Evolutionary conservation across 371 early-diverging fungal genomes (phyloP).

Genomic region (Mortierella sp.): DNA sequence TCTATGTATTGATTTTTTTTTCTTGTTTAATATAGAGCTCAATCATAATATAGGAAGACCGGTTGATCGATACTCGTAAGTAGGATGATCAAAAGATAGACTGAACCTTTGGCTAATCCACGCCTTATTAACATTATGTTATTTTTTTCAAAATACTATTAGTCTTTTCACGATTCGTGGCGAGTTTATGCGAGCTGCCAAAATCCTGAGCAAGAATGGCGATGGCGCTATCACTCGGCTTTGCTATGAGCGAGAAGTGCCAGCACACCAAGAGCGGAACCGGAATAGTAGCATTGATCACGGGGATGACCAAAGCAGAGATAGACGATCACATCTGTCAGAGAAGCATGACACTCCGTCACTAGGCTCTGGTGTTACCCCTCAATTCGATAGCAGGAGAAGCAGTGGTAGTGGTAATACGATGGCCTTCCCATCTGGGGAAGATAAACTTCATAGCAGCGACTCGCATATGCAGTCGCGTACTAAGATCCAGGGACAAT

Average conservation of each 20-base stretch:
- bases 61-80: slow-evolving; percentile 53
- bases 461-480: background rate
- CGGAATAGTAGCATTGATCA: slow-evolving; percentile 35
- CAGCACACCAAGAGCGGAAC: slow-evolving; percentile 26
- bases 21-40: slow-evolving; percentile 27
- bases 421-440: slow-evolving; percentile 18
- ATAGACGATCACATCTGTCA: slow-evolving; percentile 7
- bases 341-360: slow-evolving; percentile 5
- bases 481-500: background rate
- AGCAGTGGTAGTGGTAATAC: slow-evolving; percentile 8
- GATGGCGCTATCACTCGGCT: slow-evolving; percentile 40
- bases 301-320: slow-evolving; percentile 21
- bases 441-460: slow-evolving; percentile 11
- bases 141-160: background rate
- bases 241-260: slow-evolving; percentile 36
- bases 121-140: background rate
- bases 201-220: slow-evolving; percentile 48
- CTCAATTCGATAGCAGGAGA: slow-evolving; percentile 1
- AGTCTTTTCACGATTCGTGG: slow-evolving; percentile 58
- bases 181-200: slow-evolving; percentile 59
- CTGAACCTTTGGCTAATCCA: background rate
- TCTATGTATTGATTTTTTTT: background rate
- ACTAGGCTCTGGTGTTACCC: background rate
- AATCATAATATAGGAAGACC: slow-evolving; percentile 58
- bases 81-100: background rate